Base-by-base conservation (phyloP, 148 eudicot genomes). In the Chenopodium formosanum region DNA sequence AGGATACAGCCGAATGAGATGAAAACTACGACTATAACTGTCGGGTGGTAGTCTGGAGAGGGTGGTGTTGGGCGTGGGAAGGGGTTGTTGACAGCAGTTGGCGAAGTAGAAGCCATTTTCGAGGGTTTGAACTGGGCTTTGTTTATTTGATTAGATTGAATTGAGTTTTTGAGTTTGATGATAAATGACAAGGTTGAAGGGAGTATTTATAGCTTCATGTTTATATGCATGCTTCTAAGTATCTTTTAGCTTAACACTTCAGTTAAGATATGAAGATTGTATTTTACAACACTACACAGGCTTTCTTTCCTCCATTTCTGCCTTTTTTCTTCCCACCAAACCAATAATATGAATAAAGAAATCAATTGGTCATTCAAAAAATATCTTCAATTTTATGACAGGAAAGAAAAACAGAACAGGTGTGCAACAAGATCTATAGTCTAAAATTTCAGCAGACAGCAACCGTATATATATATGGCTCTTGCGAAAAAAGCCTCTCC, bases 191-290 rank as follows among this genome's bases (percentile, higher is more conserved):
- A 22, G 58, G 72, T 29, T 40, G 13, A 25, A 58, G 32, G 76
- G 79, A 37, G 20, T 82, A 79, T 75, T 44, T 79, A 79, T 82
- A 81, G 69, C 11, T 13, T 29, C n/a, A 6, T 22, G 44, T 46
- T 48, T 44, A 69, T 17, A 65, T 77, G 34, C 66, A 86, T 83
- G 86, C 86, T 88, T 85, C 58, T 29, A 88, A 88, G 83, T 75
- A 29, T 72, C 44, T 46, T 44, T 62, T 83, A 32, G 81, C 90
- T 87, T 86, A 60, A 78, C 82, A 60, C 72, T 58, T 70, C 70
- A 82, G 85, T 83, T 72, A 87, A 84, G 89, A 44, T 73, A 69
- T 76, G 76, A 58, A 65, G 85, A 68, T 82, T 87, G 89, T 78
- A 84, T 74, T 85, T 27, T 48, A 85, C 84, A 81, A 83, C 90